Percentiles rank a stretch among this genome's conserved stretches.
Conservation (phyloP, 2,329 filamentous ascomycete genomes). For the Calonectria honghensis region DNA sequence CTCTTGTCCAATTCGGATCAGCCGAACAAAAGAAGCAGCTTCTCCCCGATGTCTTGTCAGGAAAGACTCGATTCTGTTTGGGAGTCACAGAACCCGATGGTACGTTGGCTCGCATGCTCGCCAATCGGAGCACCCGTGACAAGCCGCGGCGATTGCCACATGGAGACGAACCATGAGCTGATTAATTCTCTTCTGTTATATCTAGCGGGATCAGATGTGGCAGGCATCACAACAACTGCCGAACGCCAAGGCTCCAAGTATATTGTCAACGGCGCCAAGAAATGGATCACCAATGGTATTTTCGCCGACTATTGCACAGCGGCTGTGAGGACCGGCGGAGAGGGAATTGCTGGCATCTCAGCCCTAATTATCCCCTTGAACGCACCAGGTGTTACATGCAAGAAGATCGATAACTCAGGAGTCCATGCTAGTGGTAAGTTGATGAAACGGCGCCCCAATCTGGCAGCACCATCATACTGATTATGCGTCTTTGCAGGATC, state of each 20-base stretch:
- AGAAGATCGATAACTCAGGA: constrained; percentile 41
- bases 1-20: constrained; percentile 78
- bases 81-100: constrained; percentile 48
- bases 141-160: not conserved
- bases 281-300: constrained; percentile 45
- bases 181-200: not conserved
- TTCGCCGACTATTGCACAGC: constrained; percentile 45
- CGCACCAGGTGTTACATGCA: constrained; percentile 33
- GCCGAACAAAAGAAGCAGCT: constrained; percentile 58
- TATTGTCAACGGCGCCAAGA: constrained; percentile 44
- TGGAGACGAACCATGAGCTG: not conserved
- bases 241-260: constrained; percentile 36
- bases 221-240: constrained; percentile 41
- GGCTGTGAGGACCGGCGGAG: constrained; percentile 43
- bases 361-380: constrained; percentile 40
- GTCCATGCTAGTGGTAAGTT: constrained; percentile 41
- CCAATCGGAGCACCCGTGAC: not conserved
- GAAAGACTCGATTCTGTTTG: constrained; percentile 45
- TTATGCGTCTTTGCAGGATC: constrained; percentile 24
- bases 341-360: constrained; percentile 35
- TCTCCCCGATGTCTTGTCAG: constrained; percentile 37
- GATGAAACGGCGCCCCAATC: too few relatives aligned
- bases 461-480: not conserved
- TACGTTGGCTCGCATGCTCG: constrained; percentile 8
- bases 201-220: constrained; percentile 46